A percentile compares a stretch with the other conserved stretches of the same genome.
Conservation (phyloP, 495 filamentous ascomycete species). For the Daldinia loculata region DNA sequence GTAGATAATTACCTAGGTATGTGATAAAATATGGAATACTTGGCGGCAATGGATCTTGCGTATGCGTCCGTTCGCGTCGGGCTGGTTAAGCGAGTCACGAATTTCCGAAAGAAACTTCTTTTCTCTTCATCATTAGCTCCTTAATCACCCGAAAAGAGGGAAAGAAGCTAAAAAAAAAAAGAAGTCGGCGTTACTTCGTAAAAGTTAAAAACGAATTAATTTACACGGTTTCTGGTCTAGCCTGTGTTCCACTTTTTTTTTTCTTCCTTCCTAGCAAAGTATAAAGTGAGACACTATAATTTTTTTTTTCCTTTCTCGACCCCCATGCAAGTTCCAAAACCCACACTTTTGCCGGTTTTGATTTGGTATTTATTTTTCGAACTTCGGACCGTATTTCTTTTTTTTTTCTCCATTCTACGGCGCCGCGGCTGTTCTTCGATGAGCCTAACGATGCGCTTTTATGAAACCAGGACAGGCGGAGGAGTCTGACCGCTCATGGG, state of each 20-base stretch:
- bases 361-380: conserved; percentile 34
- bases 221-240: conserved; percentile 32
- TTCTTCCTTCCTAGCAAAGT: conserved; percentile 23
- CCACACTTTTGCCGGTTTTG: conserved; percentile 30
- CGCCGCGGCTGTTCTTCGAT: background rate
- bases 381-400: conserved; percentile 16
- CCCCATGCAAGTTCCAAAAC: conserved; percentile 18
- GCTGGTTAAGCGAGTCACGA: conserved; percentile 10
- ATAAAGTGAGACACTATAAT: conserved; percentile 40
- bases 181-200: conserved; percentile 2
- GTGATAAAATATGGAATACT: background rate
- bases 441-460: background rate
- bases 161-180: conserved; percentile 3
- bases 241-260: conserved; percentile 29
- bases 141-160: conserved; percentile 20
- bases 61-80: conserved; percentile 28
- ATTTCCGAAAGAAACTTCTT: conserved; percentile 27
- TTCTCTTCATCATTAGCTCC: background rate
- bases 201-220: conserved; percentile 13
- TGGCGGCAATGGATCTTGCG: conserved; percentile 17
- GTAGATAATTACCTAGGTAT: background rate
- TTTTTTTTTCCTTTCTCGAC: background rate
- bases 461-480: conserved; percentile 17
- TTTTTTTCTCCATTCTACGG: background rate
- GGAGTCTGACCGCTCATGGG: conserved; percentile 26